These are phyloP conservation scores for Alternaria postmessia DNA, from an alignment of 2,329 filamentous ascomycete species.

Conservation along the genomic window DNA sequence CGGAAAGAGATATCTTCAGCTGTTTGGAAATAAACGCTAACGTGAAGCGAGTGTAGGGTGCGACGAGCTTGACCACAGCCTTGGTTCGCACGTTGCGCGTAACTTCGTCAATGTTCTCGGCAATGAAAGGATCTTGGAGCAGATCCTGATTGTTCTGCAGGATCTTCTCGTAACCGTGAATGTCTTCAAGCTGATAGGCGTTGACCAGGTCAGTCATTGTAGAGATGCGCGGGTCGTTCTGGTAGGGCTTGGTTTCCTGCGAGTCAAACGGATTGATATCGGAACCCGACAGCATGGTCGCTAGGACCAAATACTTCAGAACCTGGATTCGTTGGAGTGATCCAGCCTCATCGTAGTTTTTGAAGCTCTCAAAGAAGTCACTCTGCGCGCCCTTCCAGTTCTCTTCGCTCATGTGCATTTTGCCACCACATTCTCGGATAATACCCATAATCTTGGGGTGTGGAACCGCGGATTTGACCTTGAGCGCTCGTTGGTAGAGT, in stretches of 20 bases:
- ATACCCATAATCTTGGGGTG: constrained; percentile 99
- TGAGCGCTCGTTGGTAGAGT: constrained; percentile 88
- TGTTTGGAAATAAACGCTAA: constrained; percentile 86
- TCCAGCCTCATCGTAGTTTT: constrained; percentile 97
- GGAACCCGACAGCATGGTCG: constrained; percentile 98
- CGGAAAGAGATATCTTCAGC: constrained; percentile 82
- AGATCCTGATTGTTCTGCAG: constrained; percentile 88
- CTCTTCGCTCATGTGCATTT: constrained; percentile 99
- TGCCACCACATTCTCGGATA: constrained; percentile 97
- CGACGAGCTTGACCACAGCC: constrained; percentile 89
- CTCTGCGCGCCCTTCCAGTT: constrained; percentile 98
- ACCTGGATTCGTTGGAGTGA: constrained; percentile 96
- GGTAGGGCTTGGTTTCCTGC: constrained; percentile 98
- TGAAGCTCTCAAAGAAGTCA: constrained; percentile 98
- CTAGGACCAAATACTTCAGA: constrained; percentile 93
- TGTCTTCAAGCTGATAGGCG: constrained; percentile 94
- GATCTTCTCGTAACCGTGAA: constrained; percentile 88
- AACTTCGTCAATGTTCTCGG: constrained; percentile 98
- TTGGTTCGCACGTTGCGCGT: constrained; percentile 98
- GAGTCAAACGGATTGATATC: constrained; percentile 99
- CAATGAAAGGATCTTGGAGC: constrained; percentile 91
- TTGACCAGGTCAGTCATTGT: constrained; percentile 98
- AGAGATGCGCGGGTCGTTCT: constrained; percentile 90
- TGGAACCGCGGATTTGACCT: constrained; percentile 94
- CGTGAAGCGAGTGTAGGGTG: constrained; percentile 92